These are phyloP conservation scores for Globisporangium splendens DNA, from an alignment of 352 stramenopile species.

Conservation along the genomic window DNA sequence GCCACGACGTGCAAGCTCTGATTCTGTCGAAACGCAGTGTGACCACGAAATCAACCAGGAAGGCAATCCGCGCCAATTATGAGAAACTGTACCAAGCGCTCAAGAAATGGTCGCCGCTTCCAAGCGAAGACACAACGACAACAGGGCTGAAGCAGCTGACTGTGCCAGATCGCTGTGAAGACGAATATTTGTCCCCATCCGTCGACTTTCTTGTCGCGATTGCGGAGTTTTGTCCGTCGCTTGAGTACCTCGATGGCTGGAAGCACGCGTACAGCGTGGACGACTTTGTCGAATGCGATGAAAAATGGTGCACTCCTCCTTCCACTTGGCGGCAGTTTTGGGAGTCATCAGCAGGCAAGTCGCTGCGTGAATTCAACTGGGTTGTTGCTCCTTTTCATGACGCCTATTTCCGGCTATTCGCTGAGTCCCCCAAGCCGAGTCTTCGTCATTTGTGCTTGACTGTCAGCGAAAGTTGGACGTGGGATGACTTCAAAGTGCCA, in stretches of 20 bases:
- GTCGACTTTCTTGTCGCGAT: constrained; percentile 13
- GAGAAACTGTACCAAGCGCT: constrained; percentile 16
- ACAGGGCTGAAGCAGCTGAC: constrained; percentile 18
- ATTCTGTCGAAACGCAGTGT: constrained; percentile 14
- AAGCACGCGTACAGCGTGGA: constrained; percentile 15
- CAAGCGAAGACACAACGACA: background rate
- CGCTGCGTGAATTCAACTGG: constrained; percentile 19
- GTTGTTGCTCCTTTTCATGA: constrained; percentile 14
- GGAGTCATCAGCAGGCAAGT: background rate
- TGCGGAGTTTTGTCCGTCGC: constrained; percentile 10
- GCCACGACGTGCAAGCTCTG: constrained; percentile 13
- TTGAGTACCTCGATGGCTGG: constrained; percentile 30
- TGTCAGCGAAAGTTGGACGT: constrained; percentile 16
- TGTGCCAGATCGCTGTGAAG: constrained; percentile 16
- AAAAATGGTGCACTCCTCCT: constrained; percentile 15
- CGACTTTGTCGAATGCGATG: constrained; percentile 18
- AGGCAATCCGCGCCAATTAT: constrained; percentile 2
- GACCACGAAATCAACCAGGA: constrained; percentile 2
- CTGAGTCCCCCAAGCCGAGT: constrained; percentile 4
- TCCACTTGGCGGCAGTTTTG: constrained; percentile 8
- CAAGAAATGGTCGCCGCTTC: constrained; percentile 7
- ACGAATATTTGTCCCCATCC: constrained; percentile 1
- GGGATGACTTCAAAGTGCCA: constrained; percentile 8
- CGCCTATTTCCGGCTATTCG: constrained; percentile 11
- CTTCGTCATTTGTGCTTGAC: constrained; percentile 9